phyloP scores from a whole-genome alignment of 257 asterid genomes.

The Solanum neorickii region DNA sequence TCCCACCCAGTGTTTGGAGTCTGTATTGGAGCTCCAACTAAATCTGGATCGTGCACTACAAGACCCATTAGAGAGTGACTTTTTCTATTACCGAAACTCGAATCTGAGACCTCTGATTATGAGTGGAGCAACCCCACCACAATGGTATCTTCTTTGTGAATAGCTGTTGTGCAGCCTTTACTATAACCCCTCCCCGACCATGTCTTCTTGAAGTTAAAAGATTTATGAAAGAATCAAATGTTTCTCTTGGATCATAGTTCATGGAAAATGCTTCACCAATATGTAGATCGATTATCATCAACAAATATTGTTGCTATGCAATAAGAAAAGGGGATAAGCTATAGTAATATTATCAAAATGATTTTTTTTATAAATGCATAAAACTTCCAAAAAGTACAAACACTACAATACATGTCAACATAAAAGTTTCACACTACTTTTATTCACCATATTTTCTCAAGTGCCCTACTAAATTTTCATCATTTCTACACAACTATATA shows the following conservation, averaged over 20 bases:
- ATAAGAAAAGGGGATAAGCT: neutral
- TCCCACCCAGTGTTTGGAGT: too few relatives aligned
- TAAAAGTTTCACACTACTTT: neutral
- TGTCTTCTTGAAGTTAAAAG: neutral
- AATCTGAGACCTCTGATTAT: neutral
- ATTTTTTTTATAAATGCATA: neutral
- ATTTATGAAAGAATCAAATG: neutral
- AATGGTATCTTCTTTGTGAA: neutral
- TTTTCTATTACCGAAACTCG: too few relatives aligned
- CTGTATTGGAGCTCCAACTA: neutral
- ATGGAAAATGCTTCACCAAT: neutral
- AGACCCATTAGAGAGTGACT: too few relatives aligned
- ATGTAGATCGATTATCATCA: neutral
- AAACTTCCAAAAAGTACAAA: neutral
- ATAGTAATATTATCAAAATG: neutral
- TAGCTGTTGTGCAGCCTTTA: neutral
- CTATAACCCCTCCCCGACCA: neutral
- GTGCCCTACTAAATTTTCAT: neutral
- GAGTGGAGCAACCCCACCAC: neutral
- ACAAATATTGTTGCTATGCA: neutral
- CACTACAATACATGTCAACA: neutral
- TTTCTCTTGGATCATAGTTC: neutral
- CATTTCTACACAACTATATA: neutral
- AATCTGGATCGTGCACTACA: neutral
- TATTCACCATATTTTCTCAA: neutral